phyloP scores from a whole-genome alignment of 129 eudicot species.

The Chrysanthemum seticuspe region DNA sequence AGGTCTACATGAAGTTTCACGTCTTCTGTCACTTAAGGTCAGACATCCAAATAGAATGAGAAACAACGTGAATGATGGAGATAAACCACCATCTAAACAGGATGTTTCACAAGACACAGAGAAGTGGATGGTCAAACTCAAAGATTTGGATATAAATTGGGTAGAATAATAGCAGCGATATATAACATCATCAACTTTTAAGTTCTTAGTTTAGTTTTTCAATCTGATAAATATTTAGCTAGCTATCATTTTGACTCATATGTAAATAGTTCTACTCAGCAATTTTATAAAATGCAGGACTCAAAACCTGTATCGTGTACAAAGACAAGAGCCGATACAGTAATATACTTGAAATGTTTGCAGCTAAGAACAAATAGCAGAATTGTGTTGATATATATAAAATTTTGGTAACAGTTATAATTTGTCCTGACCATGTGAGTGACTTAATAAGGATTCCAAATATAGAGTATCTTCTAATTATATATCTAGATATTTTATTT shows the following conservation, averaged over 20 bases:
- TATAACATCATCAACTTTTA: slow-evolving; percentile 2
- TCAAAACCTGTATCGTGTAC: not conserved
- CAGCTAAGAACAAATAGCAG: too few species aligned
- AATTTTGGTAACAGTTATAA: too few species aligned
- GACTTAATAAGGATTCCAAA: too few species aligned
- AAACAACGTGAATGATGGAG: slow-evolving; percentile 49
- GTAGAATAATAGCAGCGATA: slow-evolving; percentile 42
- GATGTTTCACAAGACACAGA: slow-evolving; percentile 68
- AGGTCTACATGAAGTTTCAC: slow-evolving; percentile 93
- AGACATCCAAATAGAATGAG: slow-evolving; percentile 84
- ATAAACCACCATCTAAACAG: slow-evolving; percentile 42
- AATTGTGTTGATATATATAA: too few species aligned
- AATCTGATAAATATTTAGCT: slow-evolving; percentile 13
- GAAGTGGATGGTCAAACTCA: slow-evolving; percentile 72
- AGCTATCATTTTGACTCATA: slow-evolving; percentile 9
- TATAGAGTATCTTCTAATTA: too few species aligned
- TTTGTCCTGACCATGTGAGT: too few species aligned
- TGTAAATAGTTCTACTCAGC: slow-evolving; percentile 10
- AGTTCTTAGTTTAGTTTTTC: slow-evolving; percentile 11
- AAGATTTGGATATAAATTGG: slow-evolving; percentile 84
- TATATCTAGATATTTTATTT: too few species aligned
- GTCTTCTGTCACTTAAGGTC: slow-evolving; percentile 81
- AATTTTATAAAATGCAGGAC: not conserved
- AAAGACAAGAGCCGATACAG: slow-evolving; percentile 4
- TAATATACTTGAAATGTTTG: not conserved